phyloP scores from a whole-genome alignment of 345 rosid genomes.

The Gossypium arboreum region DNA sequence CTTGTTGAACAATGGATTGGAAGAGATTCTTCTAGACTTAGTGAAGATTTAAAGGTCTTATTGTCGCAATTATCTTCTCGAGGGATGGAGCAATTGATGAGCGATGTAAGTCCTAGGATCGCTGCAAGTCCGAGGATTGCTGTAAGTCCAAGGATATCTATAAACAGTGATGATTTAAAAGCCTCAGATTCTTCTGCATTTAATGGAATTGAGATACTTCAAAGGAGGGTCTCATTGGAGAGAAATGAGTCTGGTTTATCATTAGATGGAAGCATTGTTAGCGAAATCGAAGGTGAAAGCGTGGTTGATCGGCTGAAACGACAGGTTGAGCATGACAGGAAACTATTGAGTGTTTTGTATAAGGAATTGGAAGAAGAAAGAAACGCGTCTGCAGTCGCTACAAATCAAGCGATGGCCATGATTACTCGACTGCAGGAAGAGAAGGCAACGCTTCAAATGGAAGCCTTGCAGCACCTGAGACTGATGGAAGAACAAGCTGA shows the following conservation, averaged over 20 bases:
- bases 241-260: slow-evolving; percentile 87
- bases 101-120: slow-evolving; percentile 57
- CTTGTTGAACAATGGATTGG: slow-evolving; percentile 61
- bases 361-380: slow-evolving; percentile 96
- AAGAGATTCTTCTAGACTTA: slow-evolving; percentile 68
- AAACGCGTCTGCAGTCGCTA: slow-evolving; percentile 76
- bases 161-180: slow-evolving; percentile 48
- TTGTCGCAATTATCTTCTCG: slow-evolving; percentile 75
- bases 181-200: slow-evolving; percentile 36
- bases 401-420: slow-evolving; percentile 99
- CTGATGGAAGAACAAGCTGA: slow-evolving; percentile 82
- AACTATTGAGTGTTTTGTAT: slow-evolving; percentile 46
- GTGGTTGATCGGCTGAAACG: slow-evolving; percentile 67
- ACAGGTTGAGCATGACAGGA: slow-evolving; percentile 79
- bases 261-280: slow-evolving; percentile 64
- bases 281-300: slow-evolving; percentile 92
- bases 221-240: slow-evolving; percentile 69
- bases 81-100: slow-evolving; percentile 50
- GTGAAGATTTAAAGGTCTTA: slow-evolving; percentile 65
- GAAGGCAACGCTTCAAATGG: slow-evolving; percentile 87
- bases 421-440: slow-evolving; percentile 95
- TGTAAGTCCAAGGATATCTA: slow-evolving; percentile 35
- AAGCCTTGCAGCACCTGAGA: slow-evolving; percentile 82
- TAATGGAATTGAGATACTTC: slow-evolving; percentile 51
- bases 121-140: slow-evolving; percentile 31